Percentiles rank a stretch among this genome's conserved stretches.
phyloP scores from a whole-genome alignment of 768 basidiomycete genomes.

The Sporobolomyces phaffii region DNA sequence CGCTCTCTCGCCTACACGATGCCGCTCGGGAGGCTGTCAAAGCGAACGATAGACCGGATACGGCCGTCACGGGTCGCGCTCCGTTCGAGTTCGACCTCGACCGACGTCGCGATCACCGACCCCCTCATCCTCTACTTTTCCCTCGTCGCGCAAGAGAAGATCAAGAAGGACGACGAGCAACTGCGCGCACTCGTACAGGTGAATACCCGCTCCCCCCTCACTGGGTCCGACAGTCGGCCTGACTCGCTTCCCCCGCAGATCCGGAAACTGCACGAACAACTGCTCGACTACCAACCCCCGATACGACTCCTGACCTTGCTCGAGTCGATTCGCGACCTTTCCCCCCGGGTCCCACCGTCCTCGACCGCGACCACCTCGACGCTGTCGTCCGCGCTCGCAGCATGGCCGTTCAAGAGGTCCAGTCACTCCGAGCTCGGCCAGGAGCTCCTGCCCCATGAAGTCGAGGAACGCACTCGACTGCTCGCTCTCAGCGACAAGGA shows the following conservation, averaged over 20 bases:
- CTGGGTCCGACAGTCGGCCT: conserved; percentile 5
- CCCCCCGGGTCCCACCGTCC: conserved; percentile 6
- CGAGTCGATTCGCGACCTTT: conserved; percentile 35
- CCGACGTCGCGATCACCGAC: conserved; percentile 44
- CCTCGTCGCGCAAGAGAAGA: conserved; percentile 51
- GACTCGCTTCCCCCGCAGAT: conserved; percentile 44
- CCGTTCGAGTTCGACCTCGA: background rate
- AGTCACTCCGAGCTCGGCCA: conserved; percentile 34
- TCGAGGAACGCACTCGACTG: conserved; percentile 31
- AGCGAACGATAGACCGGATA: no score
- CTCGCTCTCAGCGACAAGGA: conserved; percentile 18
- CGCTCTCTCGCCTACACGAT: no score
- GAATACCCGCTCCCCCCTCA: conserved; percentile 9
- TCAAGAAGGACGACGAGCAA: conserved; percentile 56
- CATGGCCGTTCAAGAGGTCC: conserved; percentile 37
- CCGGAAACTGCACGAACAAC: conserved; percentile 51
- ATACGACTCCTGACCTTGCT: conserved; percentile 47
- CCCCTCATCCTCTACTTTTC: conserved; percentile 54
- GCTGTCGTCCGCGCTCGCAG: background rate
- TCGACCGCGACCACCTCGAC: background rate
- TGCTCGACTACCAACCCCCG: conserved; percentile 55
- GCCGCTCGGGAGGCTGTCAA: no score
- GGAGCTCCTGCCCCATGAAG: conserved; percentile 40
- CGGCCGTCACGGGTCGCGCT: no score
- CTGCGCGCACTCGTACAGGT: conserved; percentile 56